phyloP scores from a whole-genome alignment of 495 filamentous ascomycete genomes.

The Tricharina praecox region DNA sequence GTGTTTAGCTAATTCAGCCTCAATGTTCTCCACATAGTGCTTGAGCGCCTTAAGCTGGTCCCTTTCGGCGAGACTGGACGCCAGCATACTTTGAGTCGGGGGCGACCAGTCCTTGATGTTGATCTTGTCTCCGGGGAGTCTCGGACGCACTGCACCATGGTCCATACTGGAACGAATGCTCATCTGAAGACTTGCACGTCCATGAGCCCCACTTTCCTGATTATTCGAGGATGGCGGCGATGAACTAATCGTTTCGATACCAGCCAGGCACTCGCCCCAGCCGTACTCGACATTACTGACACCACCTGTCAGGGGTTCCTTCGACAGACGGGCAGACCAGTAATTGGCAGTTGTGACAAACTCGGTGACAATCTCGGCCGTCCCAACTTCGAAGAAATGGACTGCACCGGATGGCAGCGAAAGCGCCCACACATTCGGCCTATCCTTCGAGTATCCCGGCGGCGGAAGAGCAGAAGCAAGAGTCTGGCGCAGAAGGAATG shows the following conservation, averaged over 20 bases:
- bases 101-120: constrained; percentile 84
- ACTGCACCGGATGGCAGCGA: constrained; percentile 82
- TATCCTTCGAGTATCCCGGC: constrained; percentile 77
- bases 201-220: constrained; percentile 11
- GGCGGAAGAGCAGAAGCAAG: constrained; percentile 79
- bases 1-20: constrained; percentile 69
- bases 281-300: constrained; percentile 96
- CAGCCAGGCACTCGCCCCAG: constrained; percentile 82
- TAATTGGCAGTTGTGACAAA: constrained; percentile 94
- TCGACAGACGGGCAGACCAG: constrained; percentile 86
- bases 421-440: constrained; percentile 91
- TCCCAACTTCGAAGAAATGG: constrained; percentile 94
- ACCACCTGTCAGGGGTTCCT: constrained; percentile 76
- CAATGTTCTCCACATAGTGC: constrained; percentile 67
- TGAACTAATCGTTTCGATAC: constrained; percentile 38
- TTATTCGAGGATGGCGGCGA: constrained; percentile 28
- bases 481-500: constrained; percentile 78
- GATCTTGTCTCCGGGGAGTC: constrained; percentile 71
- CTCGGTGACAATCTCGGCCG: constrained; percentile 81
- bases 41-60: constrained; percentile 64
- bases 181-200: constrained; percentile 49
- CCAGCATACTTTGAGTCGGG: constrained; percentile 76
- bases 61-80: constrained; percentile 54
- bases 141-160: constrained; percentile 39
- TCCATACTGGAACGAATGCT: constrained; percentile 59